phyloP scores from a whole-genome alignment of 2,329 filamentous ascomycete genomes.

The Myriosclerotinia duriaeana region DNA sequence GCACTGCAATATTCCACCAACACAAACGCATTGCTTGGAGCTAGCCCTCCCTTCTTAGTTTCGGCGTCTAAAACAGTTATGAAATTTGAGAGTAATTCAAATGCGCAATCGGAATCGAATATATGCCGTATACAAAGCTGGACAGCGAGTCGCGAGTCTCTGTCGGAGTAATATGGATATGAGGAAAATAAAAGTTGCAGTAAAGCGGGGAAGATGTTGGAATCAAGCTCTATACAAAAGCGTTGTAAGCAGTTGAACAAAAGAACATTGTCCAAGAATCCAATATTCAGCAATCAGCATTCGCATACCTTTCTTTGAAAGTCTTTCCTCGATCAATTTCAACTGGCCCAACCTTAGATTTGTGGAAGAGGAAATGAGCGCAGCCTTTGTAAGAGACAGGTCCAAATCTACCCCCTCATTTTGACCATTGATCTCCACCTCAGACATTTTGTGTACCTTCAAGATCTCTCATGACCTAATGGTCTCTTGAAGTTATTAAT shows the following conservation, averaged over 20 bases:
- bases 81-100: slow-evolving; percentile 61
- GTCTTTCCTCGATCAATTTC: slow-evolving; percentile 55
- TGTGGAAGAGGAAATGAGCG: slow-evolving; percentile 63
- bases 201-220: slow-evolving; percentile 51
- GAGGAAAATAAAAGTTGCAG: slow-evolving; percentile 80
- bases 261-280: slow-evolving; percentile 31
- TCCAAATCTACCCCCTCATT: slow-evolving; percentile 52
- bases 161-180: slow-evolving; percentile 83
- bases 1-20: slow-evolving; percentile 87
- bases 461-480: slow-evolving; percentile 38
- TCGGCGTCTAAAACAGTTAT: slow-evolving; percentile 69
- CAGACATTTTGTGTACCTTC: slow-evolving; percentile 49
- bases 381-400: slow-evolving; percentile 50
- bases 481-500: slow-evolving; percentile 14
- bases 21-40: slow-evolving; percentile 79
- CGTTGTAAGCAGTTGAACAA: slow-evolving; percentile 11
- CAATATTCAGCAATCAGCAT: background rate
- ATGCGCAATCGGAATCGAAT: slow-evolving; percentile 56
- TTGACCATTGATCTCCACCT: slow-evolving; percentile 48
- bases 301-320: slow-evolving; percentile 52
- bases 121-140: slow-evolving; percentile 75
- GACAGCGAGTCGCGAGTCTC: slow-evolving; percentile 77
- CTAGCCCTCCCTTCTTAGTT: slow-evolving; percentile 72
- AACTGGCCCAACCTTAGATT: slow-evolving; percentile 54
- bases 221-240: slow-evolving; percentile 40